A percentile compares a stretch with the other conserved stretches of the same genome.
phyloP scores from a whole-genome alignment of 164 flowering plant species.

The Litsea cubeba region DNA sequence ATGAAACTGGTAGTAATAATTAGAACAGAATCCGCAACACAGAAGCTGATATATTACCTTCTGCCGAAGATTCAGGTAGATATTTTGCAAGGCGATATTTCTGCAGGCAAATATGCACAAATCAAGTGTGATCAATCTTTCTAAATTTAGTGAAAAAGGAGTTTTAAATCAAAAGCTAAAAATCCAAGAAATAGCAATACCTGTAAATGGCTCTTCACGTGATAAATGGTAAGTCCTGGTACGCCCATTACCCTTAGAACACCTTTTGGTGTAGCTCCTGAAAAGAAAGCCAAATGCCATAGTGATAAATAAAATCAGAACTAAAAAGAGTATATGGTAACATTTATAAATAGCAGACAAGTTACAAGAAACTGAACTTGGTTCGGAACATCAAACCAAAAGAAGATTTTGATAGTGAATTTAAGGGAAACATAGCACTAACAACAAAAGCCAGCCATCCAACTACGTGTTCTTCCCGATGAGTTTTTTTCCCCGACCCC shows the following conservation, averaged over 20 bases:
- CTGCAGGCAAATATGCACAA: slow-evolving; percentile 19
- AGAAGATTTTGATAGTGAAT: not conserved
- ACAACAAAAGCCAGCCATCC: not conserved
- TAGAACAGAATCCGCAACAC: not conserved
- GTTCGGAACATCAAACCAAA: not conserved
- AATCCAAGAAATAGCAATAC: slow-evolving; percentile 19
- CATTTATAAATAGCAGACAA: not conserved
- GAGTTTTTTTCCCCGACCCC: not conserved
- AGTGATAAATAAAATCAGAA: not conserved
- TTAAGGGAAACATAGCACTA: not conserved
- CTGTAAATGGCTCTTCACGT: slow-evolving; percentile 76
- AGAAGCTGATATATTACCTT: slow-evolving; percentile 27
- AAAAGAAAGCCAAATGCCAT: slow-evolving; percentile 8
- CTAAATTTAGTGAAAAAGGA: not conserved
- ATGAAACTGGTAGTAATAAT: not conserved
- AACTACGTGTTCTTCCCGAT: not conserved
- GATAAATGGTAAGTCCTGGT: slow-evolving; percentile 69
- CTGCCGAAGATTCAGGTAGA: slow-evolving; percentile 59
- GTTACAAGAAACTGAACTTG: too few relatives aligned
- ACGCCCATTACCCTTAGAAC: slow-evolving; percentile 74
- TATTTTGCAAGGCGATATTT: slow-evolving; percentile 71
- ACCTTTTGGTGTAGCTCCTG: slow-evolving; percentile 79
- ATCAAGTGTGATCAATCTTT: not conserved
- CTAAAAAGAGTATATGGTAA: not conserved
- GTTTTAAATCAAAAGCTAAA: not conserved